These are phyloP conservation scores for Saturnispora quitensis DNA, from an alignment of 805 yeast species.

Conservation along the genomic window DNA sequence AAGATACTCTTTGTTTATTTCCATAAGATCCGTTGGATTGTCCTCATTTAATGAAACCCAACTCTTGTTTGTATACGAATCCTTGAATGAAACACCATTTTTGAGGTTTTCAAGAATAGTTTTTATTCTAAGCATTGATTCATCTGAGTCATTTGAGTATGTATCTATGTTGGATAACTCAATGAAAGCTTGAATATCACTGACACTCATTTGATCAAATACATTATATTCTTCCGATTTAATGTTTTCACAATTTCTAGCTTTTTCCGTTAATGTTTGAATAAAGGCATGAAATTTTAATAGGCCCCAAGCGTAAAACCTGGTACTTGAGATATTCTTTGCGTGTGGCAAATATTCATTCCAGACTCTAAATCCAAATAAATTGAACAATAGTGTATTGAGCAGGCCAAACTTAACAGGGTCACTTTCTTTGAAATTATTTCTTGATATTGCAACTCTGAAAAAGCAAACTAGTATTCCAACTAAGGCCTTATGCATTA, in stretches of 20 bases:
- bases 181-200: slow-evolving; percentile 4
- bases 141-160: not conserved
- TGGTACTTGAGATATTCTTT: slow-evolving; percentile 37
- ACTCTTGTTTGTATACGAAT: not conserved
- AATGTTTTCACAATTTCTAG: not conserved
- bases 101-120: not conserved
- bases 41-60: not conserved
- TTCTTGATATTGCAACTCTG: slow-evolving; percentile 25
- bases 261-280: slow-evolving; percentile 2
- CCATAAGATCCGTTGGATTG: not conserved
- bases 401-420: slow-evolving; percentile 1
- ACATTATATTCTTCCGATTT: not conserved
- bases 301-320: slow-evolving; percentile 61
- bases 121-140: not conserved
- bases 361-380: slow-evolving; percentile 5
- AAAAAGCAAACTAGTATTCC: slow-evolving; percentile 17
- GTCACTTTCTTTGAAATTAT: slow-evolving; percentile 11
- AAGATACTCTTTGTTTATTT: slow-evolving; percentile 1
- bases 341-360: slow-evolving; percentile 4
- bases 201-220: slow-evolving; percentile 3
- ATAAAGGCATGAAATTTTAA: slow-evolving; percentile 41
- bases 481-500: slow-evolving; percentile 30
- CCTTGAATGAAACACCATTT: slow-evolving; percentile 3
- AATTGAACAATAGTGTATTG: slow-evolving; percentile 3
- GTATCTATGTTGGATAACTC: slow-evolving; percentile 1